Conservation (phyloP, 257 asterid genomes). For the Solanum gracilifrons region DNA sequence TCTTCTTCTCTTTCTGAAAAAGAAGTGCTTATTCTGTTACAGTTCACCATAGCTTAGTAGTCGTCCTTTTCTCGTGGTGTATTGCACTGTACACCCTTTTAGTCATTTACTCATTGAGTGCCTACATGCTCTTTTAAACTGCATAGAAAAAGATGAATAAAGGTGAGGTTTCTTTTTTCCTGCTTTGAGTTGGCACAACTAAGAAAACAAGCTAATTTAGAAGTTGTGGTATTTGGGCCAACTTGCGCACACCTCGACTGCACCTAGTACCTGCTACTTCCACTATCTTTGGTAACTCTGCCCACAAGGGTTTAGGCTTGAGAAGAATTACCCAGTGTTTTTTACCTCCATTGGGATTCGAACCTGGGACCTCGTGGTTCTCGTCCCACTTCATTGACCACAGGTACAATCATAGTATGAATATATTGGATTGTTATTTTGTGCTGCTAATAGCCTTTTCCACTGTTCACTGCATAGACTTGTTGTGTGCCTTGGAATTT, state of each 20-base stretch:
- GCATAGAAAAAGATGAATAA: neutral
- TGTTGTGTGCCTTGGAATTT: neutral
- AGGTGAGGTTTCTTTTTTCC: neutral
- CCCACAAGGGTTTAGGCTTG: neutral
- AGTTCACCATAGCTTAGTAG: neutral
- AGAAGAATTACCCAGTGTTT: neutral
- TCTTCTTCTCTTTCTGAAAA: neutral
- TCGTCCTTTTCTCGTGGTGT: neutral
- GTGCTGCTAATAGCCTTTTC: neutral
- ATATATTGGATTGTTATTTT: neutral
- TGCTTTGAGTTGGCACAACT: neutral
- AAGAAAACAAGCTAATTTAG: neutral
- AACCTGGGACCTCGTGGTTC: neutral
- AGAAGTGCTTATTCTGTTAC: neutral
- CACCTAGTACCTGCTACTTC: neutral
- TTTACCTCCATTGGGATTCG: neutral
- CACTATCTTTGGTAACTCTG: neutral
- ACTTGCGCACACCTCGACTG: neutral
- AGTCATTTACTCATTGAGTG: neutral
- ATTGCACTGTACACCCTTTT: neutral
- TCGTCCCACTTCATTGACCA: neutral
- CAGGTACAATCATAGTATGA: neutral
- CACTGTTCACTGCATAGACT: neutral
- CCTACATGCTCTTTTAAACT: neutral
- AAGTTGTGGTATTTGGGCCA: neutral